Evolutionary conservation across 345 rosid genomes (phyloP), one percentile per base, ranked within the genome.

Genomic region (Moricandia moricandioides): DNA sequence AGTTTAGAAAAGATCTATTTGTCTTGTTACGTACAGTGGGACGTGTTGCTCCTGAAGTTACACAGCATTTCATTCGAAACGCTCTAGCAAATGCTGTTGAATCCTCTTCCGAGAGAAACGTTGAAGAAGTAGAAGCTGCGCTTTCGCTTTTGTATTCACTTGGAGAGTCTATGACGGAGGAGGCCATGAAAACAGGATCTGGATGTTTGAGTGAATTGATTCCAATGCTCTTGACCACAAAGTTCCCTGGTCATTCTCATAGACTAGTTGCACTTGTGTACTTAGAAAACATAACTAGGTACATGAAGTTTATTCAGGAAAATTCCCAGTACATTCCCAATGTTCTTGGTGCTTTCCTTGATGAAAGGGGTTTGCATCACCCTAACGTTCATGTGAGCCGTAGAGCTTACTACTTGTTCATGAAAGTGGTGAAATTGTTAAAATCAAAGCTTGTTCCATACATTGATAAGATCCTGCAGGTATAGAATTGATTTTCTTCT

Each of bases 71-170:
- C 70, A 89, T 95, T 39, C 85, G 89, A 59, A 92, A 85, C 80
- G 83, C 99, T 51, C 79, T 95, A 54, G 89, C 73, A 65, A 84
- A 74, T 65, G 88, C 90, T 70, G 87, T 88, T 72, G 55, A 84
- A 67, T 90, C 88, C 24, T 74, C 90, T 2, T 77, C 90, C 0
- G 92, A 88, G 68, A 83, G 83, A 79, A 90, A 88, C 73, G 91
- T 88, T 24, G 99, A 95, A 86, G 88, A 91, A 78, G 97, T 92
- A 67, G 99, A 95, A 85, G 99, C 92, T 63, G 93, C 97, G 5
- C 91, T 95, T 80, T 89, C 99, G 40, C 97, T 95, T 77, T 83
- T 95, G 69, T 87, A 86, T 81, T 93, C 99, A 9, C 73, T 90
- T 65, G 97, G 99, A 65, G 97, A 95, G 84, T 83, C 97, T 24